Evolutionary conservation across 352 stramenopile species (phyloP).

Genomic region (Phytophthora hibernalis): DNA sequence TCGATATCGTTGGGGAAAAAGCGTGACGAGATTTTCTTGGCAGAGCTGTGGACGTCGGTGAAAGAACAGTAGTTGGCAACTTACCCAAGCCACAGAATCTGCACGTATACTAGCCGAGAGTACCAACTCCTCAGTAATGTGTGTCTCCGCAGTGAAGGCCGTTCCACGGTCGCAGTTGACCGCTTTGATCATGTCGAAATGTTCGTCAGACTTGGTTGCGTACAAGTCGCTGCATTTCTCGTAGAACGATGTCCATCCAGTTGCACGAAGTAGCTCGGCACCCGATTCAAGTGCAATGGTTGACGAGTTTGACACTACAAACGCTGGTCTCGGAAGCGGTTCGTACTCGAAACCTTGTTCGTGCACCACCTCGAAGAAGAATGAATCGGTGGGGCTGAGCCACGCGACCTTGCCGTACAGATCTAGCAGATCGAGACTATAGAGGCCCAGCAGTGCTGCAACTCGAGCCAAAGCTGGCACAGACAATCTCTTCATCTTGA

Average conservation of each 20-base stretch:
- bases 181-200: conserved; percentile 42
- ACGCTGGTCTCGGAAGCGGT: conserved; percentile 24
- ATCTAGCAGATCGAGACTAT: conserved; percentile 46
- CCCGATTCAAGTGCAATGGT: conserved; percentile 12
- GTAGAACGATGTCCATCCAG: conserved; percentile 49
- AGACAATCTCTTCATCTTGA: conserved; percentile 4
- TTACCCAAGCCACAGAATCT: conserved; percentile 62
- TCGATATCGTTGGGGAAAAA: conserved; percentile 55
- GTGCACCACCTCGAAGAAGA: conserved; percentile 38
- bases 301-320: conserved; percentile 12
- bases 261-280: conserved; percentile 20
- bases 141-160: conserved; percentile 8
- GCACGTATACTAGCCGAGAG: conserved; percentile 49
- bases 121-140: conserved; percentile 41
- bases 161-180: conserved; percentile 34
- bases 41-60: conserved; percentile 60
- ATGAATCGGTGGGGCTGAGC: conserved; percentile 48
- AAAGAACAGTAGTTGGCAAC: conserved; percentile 62
- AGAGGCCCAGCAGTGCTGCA: conserved; percentile 31
- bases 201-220: conserved; percentile 25
- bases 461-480: conserved; percentile 25
- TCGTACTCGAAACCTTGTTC: conserved; percentile 28
- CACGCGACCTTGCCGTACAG: conserved; percentile 42
- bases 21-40: conserved; percentile 62
- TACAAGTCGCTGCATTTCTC: conserved; percentile 40